phyloP scores from a whole-genome alignment of 768 basidiomycete species.

The Pleurotus platypus region DNA sequence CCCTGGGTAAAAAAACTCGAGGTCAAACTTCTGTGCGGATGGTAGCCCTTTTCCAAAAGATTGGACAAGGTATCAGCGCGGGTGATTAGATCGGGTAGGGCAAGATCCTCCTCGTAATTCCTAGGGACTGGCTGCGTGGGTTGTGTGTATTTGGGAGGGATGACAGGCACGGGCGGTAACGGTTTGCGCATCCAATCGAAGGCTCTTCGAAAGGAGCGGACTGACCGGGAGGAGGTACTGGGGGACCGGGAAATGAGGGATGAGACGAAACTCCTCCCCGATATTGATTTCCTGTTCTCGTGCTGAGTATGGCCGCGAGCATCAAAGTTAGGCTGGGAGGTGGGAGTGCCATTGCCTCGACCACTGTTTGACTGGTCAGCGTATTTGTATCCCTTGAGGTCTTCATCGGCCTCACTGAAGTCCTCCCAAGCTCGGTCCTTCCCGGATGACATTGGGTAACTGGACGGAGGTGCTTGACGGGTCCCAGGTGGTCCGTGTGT shows the following conservation, averaged over 20 bases:
- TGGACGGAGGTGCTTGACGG: conserved; percentile 12
- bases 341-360: not conserved
- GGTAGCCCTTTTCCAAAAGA: conserved; percentile 51
- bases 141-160: conserved; percentile 42
- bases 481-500: conserved; percentile 7
- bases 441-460: conserved; percentile 1
- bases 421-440: not conserved
- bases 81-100: conserved; percentile 49
- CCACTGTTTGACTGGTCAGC: too few species aligned
- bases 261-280: conserved; percentile 42
- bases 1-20: conserved; percentile 14
- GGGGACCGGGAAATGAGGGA: conserved; percentile 52
- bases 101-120: conserved; percentile 40
- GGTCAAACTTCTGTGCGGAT: conserved; percentile 44
- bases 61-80: conserved; percentile 42
- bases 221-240: conserved; percentile 18
- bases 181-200: conserved; percentile 50
- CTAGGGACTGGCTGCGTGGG: conserved; percentile 34
- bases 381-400: too few species aligned
- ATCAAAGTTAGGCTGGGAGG: conserved; percentile 20
- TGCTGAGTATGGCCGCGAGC: not conserved
- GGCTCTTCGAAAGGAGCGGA: conserved; percentile 30
- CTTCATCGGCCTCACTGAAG: not conserved
- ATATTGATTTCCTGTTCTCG: conserved; percentile 23
- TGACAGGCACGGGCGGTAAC: conserved; percentile 54